Evolutionary conservation across 2,329 filamentous ascomycete genomes (phyloP).

Genomic region (Penicillium sp.): DNA sequence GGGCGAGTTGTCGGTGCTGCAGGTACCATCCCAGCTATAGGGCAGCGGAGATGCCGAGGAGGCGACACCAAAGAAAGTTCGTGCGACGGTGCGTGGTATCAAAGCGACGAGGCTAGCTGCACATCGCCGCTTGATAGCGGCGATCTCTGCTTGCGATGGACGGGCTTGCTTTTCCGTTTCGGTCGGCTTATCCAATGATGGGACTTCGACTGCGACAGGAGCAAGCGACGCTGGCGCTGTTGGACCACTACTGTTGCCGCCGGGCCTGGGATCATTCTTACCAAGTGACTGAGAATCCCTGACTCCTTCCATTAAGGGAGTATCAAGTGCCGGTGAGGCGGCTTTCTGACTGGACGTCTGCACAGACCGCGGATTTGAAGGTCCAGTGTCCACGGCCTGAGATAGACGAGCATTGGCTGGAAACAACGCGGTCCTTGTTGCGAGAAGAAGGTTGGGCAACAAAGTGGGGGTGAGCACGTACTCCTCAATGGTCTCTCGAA

Average conservation of each 20-base stretch:
- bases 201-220: slow-evolving; percentile 1
- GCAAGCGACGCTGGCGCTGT: slow-evolving; percentile 3
- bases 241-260: slow-evolving; percentile 10
- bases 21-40: slow-evolving; percentile 24
- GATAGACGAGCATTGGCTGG: slow-evolving; percentile 77
- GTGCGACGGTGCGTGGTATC: slow-evolving; percentile 46
- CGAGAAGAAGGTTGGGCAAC: slow-evolving; percentile 60
- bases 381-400: slow-evolving; percentile 39
- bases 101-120: slow-evolving; percentile 45
- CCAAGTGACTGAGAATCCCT: slow-evolving; percentile 4
- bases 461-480: slow-evolving; percentile 64
- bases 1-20: slow-evolving; percentile 20
- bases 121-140: slow-evolving; percentile 47
- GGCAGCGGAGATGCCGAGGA: slow-evolving; percentile 7
- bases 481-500: slow-evolving; percentile 55
- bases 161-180: slow-evolving; percentile 13
- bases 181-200: slow-evolving; percentile 10
- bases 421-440: slow-evolving; percentile 76
- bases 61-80: slow-evolving; percentile 45
- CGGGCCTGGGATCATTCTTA: slow-evolving; percentile 9
- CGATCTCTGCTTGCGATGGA: slow-evolving; percentile 34
- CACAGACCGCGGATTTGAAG: slow-evolving; percentile 25
- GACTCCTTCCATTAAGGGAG: slow-evolving; percentile 16
- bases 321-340: slow-evolving; percentile 26
- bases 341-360: slow-evolving; percentile 25